These are phyloP conservation scores for Sporothrix globosa DNA, from an alignment of 2,329 filamentous ascomycete species.

Conservation along the genomic window DNA sequence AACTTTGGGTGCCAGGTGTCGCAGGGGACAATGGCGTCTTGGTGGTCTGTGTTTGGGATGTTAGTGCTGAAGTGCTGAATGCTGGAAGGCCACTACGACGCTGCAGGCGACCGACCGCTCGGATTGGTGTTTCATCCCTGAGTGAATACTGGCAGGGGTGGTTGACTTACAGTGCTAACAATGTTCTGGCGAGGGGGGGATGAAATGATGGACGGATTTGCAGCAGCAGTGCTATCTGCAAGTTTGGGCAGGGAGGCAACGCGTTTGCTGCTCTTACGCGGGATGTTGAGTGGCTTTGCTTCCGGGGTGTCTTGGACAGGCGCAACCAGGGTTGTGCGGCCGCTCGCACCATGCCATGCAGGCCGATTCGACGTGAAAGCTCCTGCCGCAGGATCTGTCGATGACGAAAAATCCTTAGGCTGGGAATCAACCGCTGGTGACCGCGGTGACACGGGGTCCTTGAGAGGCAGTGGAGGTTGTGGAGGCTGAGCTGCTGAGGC, in stretches of 20 bases:
- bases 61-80: conserved; percentile 34
- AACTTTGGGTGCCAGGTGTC: conserved; percentile 38
- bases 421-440: neutral
- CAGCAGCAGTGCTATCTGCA: conserved; percentile 29
- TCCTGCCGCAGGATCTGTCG: conserved; percentile 43
- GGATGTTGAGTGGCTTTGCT: conserved; percentile 60
- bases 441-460: neutral
- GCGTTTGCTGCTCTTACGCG: conserved; percentile 55
- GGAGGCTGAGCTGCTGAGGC: neutral
- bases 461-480: neutral
- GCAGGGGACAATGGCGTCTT: conserved; percentile 30
- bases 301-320: conserved; percentile 65
- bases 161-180: conserved; percentile 37
- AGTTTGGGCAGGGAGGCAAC: conserved; percentile 37
- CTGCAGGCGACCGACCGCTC: conserved; percentile 43
- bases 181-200: conserved; percentile 8
- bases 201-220: conserved; percentile 22
- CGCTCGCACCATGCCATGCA: conserved; percentile 74
- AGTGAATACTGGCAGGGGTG: conserved; percentile 41
- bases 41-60: conserved; percentile 35
- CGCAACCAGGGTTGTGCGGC: conserved; percentile 65
- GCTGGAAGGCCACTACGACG: conserved; percentile 12
- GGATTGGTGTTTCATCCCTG: conserved; percentile 40
- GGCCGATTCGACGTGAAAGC: conserved; percentile 51
- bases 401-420: conserved; percentile 15